Base-by-base conservation (phyloP, 768 basidiomycete genomes). In the Crepidotus variabilis region DNA sequence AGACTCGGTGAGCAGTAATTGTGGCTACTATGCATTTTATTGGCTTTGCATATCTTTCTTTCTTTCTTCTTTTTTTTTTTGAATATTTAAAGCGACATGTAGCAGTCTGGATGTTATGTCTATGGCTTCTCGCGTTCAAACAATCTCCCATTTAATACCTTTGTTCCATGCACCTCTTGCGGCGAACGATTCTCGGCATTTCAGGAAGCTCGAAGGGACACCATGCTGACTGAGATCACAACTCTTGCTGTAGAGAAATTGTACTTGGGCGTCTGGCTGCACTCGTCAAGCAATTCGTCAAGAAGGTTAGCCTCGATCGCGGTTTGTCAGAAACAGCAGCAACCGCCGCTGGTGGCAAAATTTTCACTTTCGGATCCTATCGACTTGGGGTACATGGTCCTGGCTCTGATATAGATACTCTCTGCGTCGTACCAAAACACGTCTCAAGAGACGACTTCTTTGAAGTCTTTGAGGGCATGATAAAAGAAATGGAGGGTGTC, bases 331-430 rank as follows among this genome's bases (percentile, higher is more conserved):
- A 98, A 60, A 73, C 87, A 18, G 89, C 92, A 1, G 95, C 96
- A 8, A 83, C 75, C 51, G 87, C 91, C 49, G 93, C 97, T 8
- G 97, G 97, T 51, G 97, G 95, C 61, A 96, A 98, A 78, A 98
- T 99, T 69, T 99, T 94, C 71, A 98, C 97, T 6, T 99, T 96
- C 71, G 97, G 97, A 43, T 98, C 95, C 51, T 98, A 98, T 78
- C 89, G 97, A 64, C 77, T 99, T 50, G 97, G 97, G 57, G 97
- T 98, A 20, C 97, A 98, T 71, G 93, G 92, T 11, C 97, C 96
- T 34, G 90, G 92, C 2, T 80, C 88, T 50, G 96, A 99, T 82
- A 98, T 99, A 69, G 97, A 99, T 77, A 97, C 95, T n/a, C 75
- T 99, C 20, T 91, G 93, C 67, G 96, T 98, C 34, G 97, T 96